Evolutionary conservation across 768 basidiomycete species (phyloP), one percentile per base, ranked within the genome.

Genomic region (Hygrocybe coccinea): DNA sequence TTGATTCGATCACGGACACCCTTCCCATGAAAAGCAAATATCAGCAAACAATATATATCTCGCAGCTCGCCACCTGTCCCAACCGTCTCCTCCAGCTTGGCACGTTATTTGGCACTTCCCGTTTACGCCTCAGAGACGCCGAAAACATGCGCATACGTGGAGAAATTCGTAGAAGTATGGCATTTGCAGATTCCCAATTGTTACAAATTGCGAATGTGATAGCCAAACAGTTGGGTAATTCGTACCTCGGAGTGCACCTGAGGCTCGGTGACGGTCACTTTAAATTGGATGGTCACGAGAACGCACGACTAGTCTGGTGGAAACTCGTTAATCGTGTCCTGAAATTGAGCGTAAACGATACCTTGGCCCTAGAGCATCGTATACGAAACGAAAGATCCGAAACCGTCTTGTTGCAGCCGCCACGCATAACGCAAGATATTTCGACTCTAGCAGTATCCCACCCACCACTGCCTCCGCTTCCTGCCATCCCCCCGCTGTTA

Each of bases 21-120:
- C 64, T 70, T 3, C 60, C 63, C 15, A 39, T 55, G 1, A 57
- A 59, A 35, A 64, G 72, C 56, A 81, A 77, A 60, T 85, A 77
- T 65, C 52, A 55, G 22, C 67, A 76, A 53, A 66, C 69, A 39
- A 64, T 84, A 34, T 69, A 74, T 55, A 76, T 82, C 46, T 70
- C 67, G 12, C 64, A 71, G 1, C 73, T 84, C n/a, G 71, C 71
- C 3, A 51, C 63, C 25, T 65, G 71, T 19, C 61, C 63, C 3
- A 71, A 81, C 55, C 80, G 76, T 8, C 77, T 91, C 24, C 63
- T 93, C 14, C 82, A 86, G 54, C 63, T 92, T 12, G 90, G 90
- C 8, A 84, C 85, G 0, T 76, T 91, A 1, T 91, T 91, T 69
- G 89, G 88, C 4, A 85, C 87, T 1, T 83, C 83, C 2, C 79